Evolutionary conservation across 2,329 filamentous ascomycete genomes (phyloP), one percentile per base, ranked within the genome.

Genomic region (Aschersonia sp.): DNA sequence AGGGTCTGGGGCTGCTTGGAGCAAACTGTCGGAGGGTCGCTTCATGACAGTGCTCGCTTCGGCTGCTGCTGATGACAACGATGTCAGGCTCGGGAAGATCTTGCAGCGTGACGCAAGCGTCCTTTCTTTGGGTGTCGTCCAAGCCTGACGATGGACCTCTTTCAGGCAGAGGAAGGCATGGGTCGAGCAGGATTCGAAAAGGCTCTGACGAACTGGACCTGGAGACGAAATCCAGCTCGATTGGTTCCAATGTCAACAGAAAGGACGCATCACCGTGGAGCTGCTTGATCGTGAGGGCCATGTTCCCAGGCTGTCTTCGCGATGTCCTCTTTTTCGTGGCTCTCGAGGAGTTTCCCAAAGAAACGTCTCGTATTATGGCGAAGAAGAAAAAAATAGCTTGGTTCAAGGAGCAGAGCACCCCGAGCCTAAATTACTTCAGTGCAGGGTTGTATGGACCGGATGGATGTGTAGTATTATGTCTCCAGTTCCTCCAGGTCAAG

Each of bases 101-200:
- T 28, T 58, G 50, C 4, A 71, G 59, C 1, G 70, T n/a, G n/a
- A n/a, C 71, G 53, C 74, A 79, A 44, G 78, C 67, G 30, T 68
- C 67, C 20, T 69, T 61, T 43, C 68, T 77, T 52, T 79, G 78
- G 44, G 69, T 70, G 2, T 78, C 73, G 40, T 71, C 72, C 28
- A 79, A 80, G 60, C 85, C 80, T 56, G 30, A 10, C 29, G 70
- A 73, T 31, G 75, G 68, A 56, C 78, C 77, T 55, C 52, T 82
- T 74, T 47, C 74, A 75, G 9, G 78, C 78, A 4, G 74, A 65
- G 0, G n/a, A n/a, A n/a, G n/a, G n/a, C n/a, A n/a, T 80, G 79
- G 9, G 70, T 68, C 32, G 86, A 70, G 79, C 82, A 87, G 3
- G 85, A 84, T 59, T 89, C 84, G 46, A 88, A 63, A 41, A 89